Percentiles rank a stretch among this genome's conserved stretches.
phyloP scores from a whole-genome alignment of 371 early-diverging fungal genomes.

The Synchytrium microbalum region DNA sequence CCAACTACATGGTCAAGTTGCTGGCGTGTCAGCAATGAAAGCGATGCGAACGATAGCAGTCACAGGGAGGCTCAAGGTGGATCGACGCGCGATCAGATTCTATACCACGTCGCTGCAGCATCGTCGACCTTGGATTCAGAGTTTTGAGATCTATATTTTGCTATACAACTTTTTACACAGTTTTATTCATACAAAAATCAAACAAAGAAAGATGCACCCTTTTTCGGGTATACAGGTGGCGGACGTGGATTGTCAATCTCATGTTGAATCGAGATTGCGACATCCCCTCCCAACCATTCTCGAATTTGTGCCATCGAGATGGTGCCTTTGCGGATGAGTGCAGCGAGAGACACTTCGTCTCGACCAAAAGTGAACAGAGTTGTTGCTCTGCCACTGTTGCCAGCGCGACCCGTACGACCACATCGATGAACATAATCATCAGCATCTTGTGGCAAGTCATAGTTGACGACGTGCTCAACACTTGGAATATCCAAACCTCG shows the following conservation, averaged over 20 bases:
- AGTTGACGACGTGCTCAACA: constrained; percentile 94
- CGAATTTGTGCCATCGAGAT: neutral
- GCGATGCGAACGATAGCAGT: too few relatives aligned
- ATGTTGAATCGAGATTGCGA: neutral
- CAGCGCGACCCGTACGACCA: constrained; percentile 58
- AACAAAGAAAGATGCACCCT: too few relatives aligned
- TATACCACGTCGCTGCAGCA: too few relatives aligned
- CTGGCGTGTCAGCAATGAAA: too few relatives aligned
- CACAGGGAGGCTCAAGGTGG: too few relatives aligned
- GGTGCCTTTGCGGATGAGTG: neutral
- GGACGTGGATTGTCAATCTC: neutral
- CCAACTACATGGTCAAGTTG: too few relatives aligned
- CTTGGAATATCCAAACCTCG: constrained; percentile 96
- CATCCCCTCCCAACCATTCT: neutral
- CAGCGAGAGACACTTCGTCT: constrained; percentile 6
- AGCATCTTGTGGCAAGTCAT: constrained; percentile 88
- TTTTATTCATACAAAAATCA: too few relatives aligned
- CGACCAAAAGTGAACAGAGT: constrained; percentile 46
- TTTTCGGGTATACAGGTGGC: too few relatives aligned
- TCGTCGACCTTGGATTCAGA: too few relatives aligned
- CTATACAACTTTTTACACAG: too few relatives aligned
- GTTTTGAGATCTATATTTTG: too few relatives aligned
- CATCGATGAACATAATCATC: constrained; percentile 69
- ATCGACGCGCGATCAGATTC: too few relatives aligned
- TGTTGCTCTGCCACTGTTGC: constrained; percentile 60